Evolutionary conservation across 2,329 filamentous ascomycete genomes (phyloP), one percentile per base, ranked within the genome.

Genomic region (Ophiostoma quercus): DNA sequence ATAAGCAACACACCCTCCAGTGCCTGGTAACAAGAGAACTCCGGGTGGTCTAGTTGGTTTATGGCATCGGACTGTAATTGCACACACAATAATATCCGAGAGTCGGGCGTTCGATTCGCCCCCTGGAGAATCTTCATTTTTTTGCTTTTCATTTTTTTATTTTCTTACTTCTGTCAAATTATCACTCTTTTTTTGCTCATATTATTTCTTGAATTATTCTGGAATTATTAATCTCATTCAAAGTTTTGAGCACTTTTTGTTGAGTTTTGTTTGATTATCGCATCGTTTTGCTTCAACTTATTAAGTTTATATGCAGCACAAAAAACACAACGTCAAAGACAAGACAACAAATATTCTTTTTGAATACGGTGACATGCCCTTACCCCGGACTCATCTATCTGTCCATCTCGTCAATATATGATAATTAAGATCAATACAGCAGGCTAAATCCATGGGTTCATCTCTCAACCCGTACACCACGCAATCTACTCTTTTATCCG

Each of bases 11-110:
- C 19, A 62, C 1, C 25, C 34, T 41, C 2, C 2, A 22, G 12
- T 3, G 0, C 4, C 6, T 16, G 8, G 3, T 3, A 65, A 65
- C 34, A 65, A 65, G 0, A 22, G 1, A 22, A 71, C 70, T 71
- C 70, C 70, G 67, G 68, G 70, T 71, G 70, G 70, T 71, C 70
- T 71, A 71, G 70, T 70, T 71, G 70, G 70, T 71, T 71, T 71
- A 71, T 71, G 70, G 70, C 68, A 69, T 71, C 70, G 68, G 66
- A 71, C 70, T 71, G 70, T 71, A 70, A 71, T 70, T 71, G 70
- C 11, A 14, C 43, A n/a, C 51, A 32, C 68, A 70, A 66, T 68
- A 60, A 68, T 63, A 71, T 71, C 66, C 68, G 70, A 71, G 68
- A 70, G 70, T 71, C 70, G 70, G 70, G 70, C 70, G 70, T 71